These are phyloP conservation scores for Lecanicillium sp. DNA, from an alignment of 2,329 filamentous ascomycete species.

Conservation along the genomic window DNA sequence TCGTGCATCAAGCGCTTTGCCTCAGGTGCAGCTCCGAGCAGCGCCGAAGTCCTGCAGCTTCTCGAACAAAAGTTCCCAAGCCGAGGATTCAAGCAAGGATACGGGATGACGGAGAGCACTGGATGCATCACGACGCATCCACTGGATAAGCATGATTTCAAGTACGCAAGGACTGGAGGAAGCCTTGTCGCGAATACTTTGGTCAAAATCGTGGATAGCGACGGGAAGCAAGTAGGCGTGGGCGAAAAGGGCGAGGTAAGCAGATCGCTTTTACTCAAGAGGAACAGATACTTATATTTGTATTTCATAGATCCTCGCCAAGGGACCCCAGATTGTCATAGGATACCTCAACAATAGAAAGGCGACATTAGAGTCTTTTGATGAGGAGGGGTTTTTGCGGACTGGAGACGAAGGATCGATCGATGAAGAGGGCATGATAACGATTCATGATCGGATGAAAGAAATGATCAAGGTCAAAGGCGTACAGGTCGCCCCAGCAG, in stretches of 20 bases:
- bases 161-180: constrained; percentile 9
- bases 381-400: constrained; percentile 60
- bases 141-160: constrained; percentile 48
- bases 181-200: constrained; percentile 47
- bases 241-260: constrained; percentile 56
- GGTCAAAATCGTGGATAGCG: constrained; percentile 62
- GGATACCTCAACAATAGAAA: constrained; percentile 75
- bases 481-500: constrained; percentile 74
- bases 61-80: constrained; percentile 11
- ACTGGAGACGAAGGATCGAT: constrained; percentile 74
- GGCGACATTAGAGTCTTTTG: constrained; percentile 66
- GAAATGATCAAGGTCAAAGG: constrained; percentile 53
- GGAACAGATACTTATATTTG: neutral
- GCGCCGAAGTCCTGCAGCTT: constrained; percentile 6
- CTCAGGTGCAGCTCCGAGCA: constrained; percentile 13
- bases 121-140: constrained; percentile 70
- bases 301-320: constrained; percentile 48
- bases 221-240: constrained; percentile 45
- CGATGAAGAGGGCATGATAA: constrained; percentile 63
- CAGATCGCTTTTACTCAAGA: neutral
- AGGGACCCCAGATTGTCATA: constrained; percentile 61
- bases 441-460: constrained; percentile 62
- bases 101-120: constrained; percentile 82
- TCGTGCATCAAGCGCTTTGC: constrained; percentile 9
- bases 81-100: constrained; percentile 34